A percentile compares a stretch with the other conserved stretches of the same genome.
Conservation (phyloP, 495 filamentous ascomycete species). For the Aspergillus homomorphus region DNA sequence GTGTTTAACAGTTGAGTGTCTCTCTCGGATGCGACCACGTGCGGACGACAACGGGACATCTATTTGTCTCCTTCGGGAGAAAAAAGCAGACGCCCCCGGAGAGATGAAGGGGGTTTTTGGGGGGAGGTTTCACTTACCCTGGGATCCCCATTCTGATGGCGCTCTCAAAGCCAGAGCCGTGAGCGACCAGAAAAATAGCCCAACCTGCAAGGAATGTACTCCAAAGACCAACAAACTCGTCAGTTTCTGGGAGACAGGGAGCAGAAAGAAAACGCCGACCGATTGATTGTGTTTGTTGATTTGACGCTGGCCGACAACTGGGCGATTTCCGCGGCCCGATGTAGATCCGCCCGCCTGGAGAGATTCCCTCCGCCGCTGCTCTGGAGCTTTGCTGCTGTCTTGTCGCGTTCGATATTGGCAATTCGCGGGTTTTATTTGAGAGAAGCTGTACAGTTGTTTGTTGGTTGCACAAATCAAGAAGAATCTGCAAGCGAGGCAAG, state of each 20-base stretch:
- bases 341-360: slow-evolving; percentile 33
- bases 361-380: background rate
- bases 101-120: background rate
- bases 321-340: slow-evolving; percentile 39
- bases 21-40: background rate
- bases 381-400: background rate
- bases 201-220: background rate
- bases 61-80: slow-evolving; percentile 13
- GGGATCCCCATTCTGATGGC: slow-evolving; percentile 42
- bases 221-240: slow-evolving; percentile 9
- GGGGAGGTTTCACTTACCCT: slow-evolving; percentile 39
- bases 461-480: background rate
- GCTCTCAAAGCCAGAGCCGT: slow-evolving; percentile 3
- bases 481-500: slow-evolving; percentile 5
- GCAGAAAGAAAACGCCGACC: background rate
- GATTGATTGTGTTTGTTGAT: slow-evolving; percentile 20
- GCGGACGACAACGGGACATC: slow-evolving; percentile 3
- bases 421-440: no score
- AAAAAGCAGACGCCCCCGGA: no score
- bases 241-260: background rate
- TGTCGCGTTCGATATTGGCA: background rate
- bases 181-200: background rate
- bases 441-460: no score
- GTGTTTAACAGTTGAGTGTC: slow-evolving; percentile 22
- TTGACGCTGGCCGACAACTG: slow-evolving; percentile 28